A percentile compares a stretch with the other conserved stretches of the same genome.
Conservation (phyloP, 208 protist genomes). For the Trypanosomatidae sp. region DNA sequence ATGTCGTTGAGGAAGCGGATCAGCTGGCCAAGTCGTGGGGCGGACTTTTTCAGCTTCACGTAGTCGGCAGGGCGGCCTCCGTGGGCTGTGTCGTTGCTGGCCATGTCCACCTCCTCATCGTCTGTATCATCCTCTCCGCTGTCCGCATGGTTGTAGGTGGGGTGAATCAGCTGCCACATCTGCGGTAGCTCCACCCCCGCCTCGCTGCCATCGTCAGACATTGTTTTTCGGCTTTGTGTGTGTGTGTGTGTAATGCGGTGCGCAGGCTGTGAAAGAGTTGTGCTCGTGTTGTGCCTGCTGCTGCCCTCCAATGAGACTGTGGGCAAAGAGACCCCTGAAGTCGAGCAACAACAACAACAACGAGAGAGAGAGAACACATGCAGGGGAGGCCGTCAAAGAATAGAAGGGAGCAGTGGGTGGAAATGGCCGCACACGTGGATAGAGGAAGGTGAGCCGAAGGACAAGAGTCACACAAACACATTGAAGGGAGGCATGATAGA, state of each 20-base stretch:
- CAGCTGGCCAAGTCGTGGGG: constrained; percentile 75
- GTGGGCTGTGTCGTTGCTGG: constrained; percentile 1
- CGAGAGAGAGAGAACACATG: neutral
- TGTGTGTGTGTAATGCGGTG: constrained; percentile 7
- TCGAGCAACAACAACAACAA: neutral
- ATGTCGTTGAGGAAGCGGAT: constrained; percentile 84
- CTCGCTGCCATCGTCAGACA: constrained; percentile 67
- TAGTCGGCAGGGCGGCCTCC: constrained; percentile 45
- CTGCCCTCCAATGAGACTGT: neutral
- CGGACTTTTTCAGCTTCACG: constrained; percentile 57
- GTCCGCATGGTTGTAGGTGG: constrained; percentile 37
- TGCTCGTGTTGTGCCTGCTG: neutral
- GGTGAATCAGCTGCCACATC: constrained; percentile 85
- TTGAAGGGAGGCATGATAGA: neutral
- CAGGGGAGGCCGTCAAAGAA: neutral
- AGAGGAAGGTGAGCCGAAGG: neutral
- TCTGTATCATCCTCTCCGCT: constrained; percentile 41
- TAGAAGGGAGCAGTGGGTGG: neutral
- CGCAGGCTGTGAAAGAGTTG: neutral
- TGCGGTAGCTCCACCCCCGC: constrained; percentile 56
- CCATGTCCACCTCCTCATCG: constrained; percentile 38
- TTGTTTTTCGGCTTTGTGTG: constrained; percentile 9
- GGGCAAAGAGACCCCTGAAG: neutral
- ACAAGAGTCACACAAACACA: neutral
- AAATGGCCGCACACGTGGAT: neutral